phyloP scores from a whole-genome alignment of 495 filamentous ascomycete species.

The Collariella sp. region DNA sequence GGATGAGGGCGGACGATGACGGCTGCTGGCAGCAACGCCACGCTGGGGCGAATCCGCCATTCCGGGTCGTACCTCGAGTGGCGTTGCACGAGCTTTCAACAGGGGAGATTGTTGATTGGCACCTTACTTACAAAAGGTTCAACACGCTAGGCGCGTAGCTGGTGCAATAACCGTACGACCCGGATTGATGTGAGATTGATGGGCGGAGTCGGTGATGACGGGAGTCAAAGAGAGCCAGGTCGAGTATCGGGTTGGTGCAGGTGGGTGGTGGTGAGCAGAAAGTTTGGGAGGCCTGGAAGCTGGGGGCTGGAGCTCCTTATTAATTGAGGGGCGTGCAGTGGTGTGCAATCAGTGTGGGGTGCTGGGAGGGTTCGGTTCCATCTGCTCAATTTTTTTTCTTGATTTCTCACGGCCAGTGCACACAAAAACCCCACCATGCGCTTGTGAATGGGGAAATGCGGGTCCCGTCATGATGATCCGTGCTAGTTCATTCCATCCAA shows the following conservation, averaged over 20 bases:
- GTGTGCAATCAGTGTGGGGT: slow-evolving; percentile 18
- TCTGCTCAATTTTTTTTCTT: slow-evolving; percentile 18
- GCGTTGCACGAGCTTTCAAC: not conserved
- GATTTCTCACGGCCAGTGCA: slow-evolving; percentile 11
- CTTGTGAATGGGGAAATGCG: not conserved
- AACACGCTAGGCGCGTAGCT: not conserved
- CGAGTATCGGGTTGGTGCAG: too few species aligned
- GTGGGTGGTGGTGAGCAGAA: slow-evolving; percentile 1
- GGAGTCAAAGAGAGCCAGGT: too few species aligned
- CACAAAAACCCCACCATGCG: slow-evolving; percentile 18
- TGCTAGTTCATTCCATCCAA: too few species aligned
- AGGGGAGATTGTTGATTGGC: not conserved
- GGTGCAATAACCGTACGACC: not conserved
- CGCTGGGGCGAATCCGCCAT: not conserved
- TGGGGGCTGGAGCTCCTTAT: slow-evolving; percentile 19
- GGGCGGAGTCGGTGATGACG: not conserved
- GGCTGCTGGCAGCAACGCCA: not conserved
- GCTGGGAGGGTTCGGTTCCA: slow-evolving; percentile 16
- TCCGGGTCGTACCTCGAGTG: slow-evolving; percentile 4
- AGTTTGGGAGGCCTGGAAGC: slow-evolving; percentile 8
- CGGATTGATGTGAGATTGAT: not conserved
- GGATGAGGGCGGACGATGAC: not conserved
- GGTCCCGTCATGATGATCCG: slow-evolving; percentile 7
- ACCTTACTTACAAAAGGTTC: slow-evolving; percentile 3
- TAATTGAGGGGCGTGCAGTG: slow-evolving; percentile 20